These are phyloP conservation scores for Trypethelium eluteriae DNA, from an alignment of 495 filamentous ascomycete species.

Conservation along the genomic window DNA sequence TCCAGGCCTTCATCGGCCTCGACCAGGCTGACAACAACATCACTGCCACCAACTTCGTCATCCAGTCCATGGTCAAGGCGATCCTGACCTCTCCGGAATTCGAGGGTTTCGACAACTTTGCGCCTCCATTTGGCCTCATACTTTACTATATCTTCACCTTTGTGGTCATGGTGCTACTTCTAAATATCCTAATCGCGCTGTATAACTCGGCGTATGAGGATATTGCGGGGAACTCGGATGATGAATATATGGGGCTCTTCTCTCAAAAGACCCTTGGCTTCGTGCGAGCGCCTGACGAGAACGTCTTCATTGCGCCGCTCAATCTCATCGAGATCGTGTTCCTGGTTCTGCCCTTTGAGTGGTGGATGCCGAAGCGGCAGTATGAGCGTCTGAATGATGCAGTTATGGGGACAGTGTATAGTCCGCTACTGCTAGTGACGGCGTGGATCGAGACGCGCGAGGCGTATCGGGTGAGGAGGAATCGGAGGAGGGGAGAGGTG, in stretches of 20 bases:
- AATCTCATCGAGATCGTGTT: conserved; percentile 85
- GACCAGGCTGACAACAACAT: conserved; percentile 40
- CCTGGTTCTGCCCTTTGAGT: conserved; percentile 78
- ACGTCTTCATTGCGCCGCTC: conserved; percentile 90
- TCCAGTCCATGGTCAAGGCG: conserved; percentile 83
- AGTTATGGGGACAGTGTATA: conserved; percentile 82
- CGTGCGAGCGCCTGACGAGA: conserved; percentile 92
- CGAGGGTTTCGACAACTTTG: conserved; percentile 71
- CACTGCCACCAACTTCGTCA: conserved; percentile 50
- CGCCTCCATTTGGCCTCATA: conserved; percentile 73
- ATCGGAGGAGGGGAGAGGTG: conserved; percentile 71
- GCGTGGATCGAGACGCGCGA: conserved; percentile 65
- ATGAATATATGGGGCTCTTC: conserved; percentile 83
- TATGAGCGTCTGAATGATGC: conserved; percentile 79
- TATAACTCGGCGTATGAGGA: conserved; percentile 96
- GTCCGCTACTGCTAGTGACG: conserved; percentile 70
- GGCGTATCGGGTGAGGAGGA: conserved; percentile 59
- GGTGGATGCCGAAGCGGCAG: conserved; percentile 66
- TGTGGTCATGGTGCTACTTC: conserved; percentile 82
- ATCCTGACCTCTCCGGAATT: conserved; percentile 90
- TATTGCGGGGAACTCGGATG: conserved; percentile 87
- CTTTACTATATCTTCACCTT: conserved; percentile 96
- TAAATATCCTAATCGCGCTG: conserved; percentile 91
- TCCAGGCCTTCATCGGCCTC: conserved; percentile 92
- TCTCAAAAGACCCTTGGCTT: conserved; percentile 93